Percentiles rank a stretch among this genome's conserved stretches.
Conservation (phyloP, 768 basidiomycete species). For the Stropharia rugosoannulata region DNA sequence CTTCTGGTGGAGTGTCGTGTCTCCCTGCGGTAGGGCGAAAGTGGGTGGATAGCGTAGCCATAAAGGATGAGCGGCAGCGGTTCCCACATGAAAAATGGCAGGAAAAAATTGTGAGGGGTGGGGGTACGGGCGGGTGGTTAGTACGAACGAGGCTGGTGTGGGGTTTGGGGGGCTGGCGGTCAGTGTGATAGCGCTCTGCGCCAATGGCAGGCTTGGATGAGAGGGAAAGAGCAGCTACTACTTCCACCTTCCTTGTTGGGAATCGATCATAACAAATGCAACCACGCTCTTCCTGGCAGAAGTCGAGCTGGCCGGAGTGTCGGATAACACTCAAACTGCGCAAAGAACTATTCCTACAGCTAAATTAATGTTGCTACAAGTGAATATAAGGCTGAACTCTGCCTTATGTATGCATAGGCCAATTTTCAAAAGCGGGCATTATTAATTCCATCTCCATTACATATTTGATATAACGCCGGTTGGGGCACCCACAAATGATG, state of each 20-base stretch:
- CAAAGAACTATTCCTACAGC: not conserved
- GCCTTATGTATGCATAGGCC: too few relatives aligned
- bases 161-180: not conserved
- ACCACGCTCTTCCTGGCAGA: not conserved
- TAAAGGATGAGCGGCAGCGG: conserved; percentile 73
- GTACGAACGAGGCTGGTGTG: conserved; percentile 1
- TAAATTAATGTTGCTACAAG: too few relatives aligned
- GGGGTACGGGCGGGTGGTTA: conserved; percentile 13
- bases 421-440: too few relatives aligned
- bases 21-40: conserved; percentile 73
- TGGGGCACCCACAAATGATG: too few relatives aligned
- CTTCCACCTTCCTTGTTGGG: conserved; percentile 15
- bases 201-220: not conserved
- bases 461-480: too few relatives aligned
- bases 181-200: not conserved
- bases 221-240: conserved; percentile 2
- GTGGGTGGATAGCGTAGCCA: conserved; percentile 87
- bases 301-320: conserved; percentile 3
- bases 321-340: conserved; percentile 7
- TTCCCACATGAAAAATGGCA: conserved; percentile 40
- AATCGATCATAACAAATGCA: conserved; percentile 11
- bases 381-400: too few relatives aligned
- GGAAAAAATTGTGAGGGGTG: not conserved
- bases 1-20: conserved; percentile 59
- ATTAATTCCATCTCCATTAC: too few relatives aligned